Evolutionary conservation across 805 yeast genomes (phyloP).

Genomic region (Kodamaea neixiangensis): DNA sequence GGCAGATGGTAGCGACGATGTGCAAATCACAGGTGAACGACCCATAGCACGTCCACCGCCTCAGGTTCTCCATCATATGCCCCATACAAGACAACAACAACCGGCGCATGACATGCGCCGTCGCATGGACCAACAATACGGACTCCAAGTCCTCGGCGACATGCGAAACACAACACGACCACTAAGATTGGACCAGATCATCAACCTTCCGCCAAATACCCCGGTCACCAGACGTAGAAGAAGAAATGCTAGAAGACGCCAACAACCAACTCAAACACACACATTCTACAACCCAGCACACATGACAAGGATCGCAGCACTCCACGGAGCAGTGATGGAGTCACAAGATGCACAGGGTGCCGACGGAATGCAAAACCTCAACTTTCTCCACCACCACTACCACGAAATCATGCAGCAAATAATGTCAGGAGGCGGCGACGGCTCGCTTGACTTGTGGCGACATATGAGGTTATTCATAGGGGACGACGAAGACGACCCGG

Average conservation of each 20-base stretch:
- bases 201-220: not conserved
- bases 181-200: not conserved
- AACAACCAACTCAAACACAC: not conserved
- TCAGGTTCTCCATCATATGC: not conserved
- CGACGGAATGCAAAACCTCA: not conserved
- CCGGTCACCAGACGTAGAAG: not conserved
- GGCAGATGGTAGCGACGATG: constrained; percentile 19
- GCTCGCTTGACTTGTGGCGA: not conserved
- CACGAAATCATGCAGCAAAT: constrained; percentile 6
- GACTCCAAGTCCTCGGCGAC: not conserved
- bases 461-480: constrained; percentile 4
- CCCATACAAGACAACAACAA: no score
- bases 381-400: constrained; percentile 5
- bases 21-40: constrained; percentile 25
- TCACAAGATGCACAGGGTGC: not conserved
- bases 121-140: constrained; percentile 1
- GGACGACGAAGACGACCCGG: constrained; percentile 8
- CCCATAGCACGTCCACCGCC: constrained; percentile 15
- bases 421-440: not conserved
- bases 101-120: not conserved
- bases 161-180: constrained; percentile 2
- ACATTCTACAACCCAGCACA: constrained; percentile 1
- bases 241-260: not conserved
- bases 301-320: constrained; percentile 6
- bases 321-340: constrained; percentile 7